Evolutionary conservation across 208 protist genomes (phyloP).

Genomic region (Tritrichomonas musculus): DNA sequence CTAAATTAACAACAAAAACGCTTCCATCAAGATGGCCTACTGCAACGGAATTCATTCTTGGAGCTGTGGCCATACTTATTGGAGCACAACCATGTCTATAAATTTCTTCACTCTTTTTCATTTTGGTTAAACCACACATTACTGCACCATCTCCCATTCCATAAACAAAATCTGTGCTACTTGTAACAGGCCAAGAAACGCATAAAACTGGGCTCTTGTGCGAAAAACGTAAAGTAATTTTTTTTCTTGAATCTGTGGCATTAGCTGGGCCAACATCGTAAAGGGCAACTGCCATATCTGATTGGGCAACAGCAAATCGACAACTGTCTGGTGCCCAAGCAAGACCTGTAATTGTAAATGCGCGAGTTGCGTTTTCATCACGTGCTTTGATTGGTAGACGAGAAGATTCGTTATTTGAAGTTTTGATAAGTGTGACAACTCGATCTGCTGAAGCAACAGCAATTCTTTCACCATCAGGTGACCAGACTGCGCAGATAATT

Average conservation of each 20-base stretch:
- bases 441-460: conserved; percentile 20
- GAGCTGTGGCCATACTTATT: background rate
- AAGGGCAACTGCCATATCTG: background rate
- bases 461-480: background rate
- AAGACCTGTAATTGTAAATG: background rate
- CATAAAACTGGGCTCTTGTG: background rate
- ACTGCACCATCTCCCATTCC: background rate
- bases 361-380: background rate
- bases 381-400: conserved; percentile 14
- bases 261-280: background rate
- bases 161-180: background rate
- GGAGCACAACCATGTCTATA: background rate
- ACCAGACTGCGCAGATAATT: background rate
- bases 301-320: background rate
- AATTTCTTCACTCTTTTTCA: background rate
- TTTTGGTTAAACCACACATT: background rate
- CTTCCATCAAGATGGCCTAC: conserved; percentile 19
- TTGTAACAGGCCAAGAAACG: background rate
- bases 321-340: background rate
- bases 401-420: background rate
- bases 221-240: background rate
- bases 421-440: background rate
- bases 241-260: background rate
- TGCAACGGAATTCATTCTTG: background rate
- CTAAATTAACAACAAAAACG: background rate